Base-by-base conservation (phyloP, 1,284 basidiomycete species). In the Vanrija sp. region DNA sequence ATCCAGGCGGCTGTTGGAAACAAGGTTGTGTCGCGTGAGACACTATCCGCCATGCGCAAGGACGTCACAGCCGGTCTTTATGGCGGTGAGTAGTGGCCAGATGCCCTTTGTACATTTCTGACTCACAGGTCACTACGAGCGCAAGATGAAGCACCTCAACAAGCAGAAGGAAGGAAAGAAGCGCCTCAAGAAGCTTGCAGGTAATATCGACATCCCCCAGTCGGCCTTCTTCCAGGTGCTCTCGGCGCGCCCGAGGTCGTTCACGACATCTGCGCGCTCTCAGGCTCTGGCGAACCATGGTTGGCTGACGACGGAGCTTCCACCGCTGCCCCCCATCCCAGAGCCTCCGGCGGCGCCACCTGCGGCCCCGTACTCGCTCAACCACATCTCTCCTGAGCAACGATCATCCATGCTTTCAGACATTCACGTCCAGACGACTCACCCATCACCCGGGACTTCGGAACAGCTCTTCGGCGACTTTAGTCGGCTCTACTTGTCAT, bases 41-140 rank as follows among this genome's bases (percentile, higher is more conserved):
- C 78, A 1, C 75, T 97, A 46, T 88, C 87, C 38, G 91, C 93
- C 0, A 78, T 91, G 71, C 84, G 92, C 38, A 92, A 95, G 55
- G 95, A 98, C 66, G 95, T 98, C 23, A 96, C 93, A 0, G 92
- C 92, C 15, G 93, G 93, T 0, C 77, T 97, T 43, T 96, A 96
- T 67, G 92, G 92, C 72, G 21, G 21, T 23, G 2, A 23, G 21
- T 5, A 23, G 5, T 23, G 21, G 5, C 5, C 21, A 23, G 5
- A 23, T 23, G 5, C 3, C 21, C 21, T 5, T 23, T 23, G 3
- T 23, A 3, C 21, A 23, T 23, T 23, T 23, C 21, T 23, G 21
- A 23, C 21, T 5, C 21, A 23, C 21, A 23, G 91, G 91, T 83
- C 89, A 92, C 73, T 89, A 90, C 65, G 90, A 92, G 74, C 86